These are phyloP conservation scores for Calonectria hongkongensis DNA, from an alignment of 2,329 filamentous ascomycete genomes.

Conservation along the genomic window DNA sequence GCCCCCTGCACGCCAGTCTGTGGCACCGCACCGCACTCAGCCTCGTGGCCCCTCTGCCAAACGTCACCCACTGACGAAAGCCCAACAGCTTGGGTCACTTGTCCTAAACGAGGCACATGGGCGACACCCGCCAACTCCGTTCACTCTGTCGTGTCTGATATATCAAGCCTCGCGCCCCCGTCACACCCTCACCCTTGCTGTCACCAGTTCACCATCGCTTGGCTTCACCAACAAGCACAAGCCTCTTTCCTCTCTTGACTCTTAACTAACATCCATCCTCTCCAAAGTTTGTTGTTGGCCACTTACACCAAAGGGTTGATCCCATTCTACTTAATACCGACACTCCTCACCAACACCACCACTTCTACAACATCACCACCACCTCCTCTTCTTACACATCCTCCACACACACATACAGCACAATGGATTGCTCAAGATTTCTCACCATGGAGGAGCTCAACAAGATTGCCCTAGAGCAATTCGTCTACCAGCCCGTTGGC, in stretches of 20 bases:
- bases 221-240: constrained; percentile 41
- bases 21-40: constrained; percentile 58
- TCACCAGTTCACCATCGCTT: constrained; percentile 44
- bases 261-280: constrained; percentile 39
- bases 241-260: constrained; percentile 38
- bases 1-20: constrained; percentile 44
- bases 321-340: constrained; percentile 44
- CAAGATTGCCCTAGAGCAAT: constrained; percentile 85
- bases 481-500: constrained; percentile 85
- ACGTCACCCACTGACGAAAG: constrained; percentile 64
- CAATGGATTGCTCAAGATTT: constrained; percentile 62
- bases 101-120: constrained; percentile 57
- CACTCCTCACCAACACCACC: constrained; percentile 30
- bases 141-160: constrained; percentile 50
- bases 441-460: constrained; percentile 76
- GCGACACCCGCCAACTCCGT: constrained; percentile 46
- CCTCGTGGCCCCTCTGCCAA: constrained; percentile 63
- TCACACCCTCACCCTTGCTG: constrained; percentile 48
- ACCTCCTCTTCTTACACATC: constrained; percentile 38
- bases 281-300: constrained; percentile 19
- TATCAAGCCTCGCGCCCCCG: constrained; percentile 55
- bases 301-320: constrained; percentile 39
- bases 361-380: constrained; percentile 29
- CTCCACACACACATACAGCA: constrained; percentile 19
- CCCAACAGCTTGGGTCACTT: constrained; percentile 58